Conservation (phyloP, 2,329 filamentous ascomycete genomes). For the Arachnomyces sp. region DNA sequence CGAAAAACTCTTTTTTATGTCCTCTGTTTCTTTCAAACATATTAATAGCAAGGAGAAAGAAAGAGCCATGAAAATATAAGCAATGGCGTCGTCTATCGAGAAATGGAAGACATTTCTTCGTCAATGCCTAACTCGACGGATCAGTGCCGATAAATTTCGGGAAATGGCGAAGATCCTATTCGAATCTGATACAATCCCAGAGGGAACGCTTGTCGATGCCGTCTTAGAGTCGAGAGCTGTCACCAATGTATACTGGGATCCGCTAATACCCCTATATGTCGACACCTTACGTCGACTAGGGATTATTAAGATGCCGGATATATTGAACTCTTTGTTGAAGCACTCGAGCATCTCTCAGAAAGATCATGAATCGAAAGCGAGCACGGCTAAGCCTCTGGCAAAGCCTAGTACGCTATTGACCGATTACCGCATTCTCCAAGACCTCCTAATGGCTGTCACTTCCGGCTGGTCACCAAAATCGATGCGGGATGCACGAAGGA, state of each 20-base stretch:
- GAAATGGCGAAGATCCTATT: slow-evolving; percentile 28
- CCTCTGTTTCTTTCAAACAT: too few relatives aligned
- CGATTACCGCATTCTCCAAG: slow-evolving; percentile 34
- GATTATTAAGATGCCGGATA: slow-evolving; percentile 25
- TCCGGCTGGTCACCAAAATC: slow-evolving; percentile 25
- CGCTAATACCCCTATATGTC: slow-evolving; percentile 34
- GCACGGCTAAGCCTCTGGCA: slow-evolving; percentile 7
- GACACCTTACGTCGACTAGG: slow-evolving; percentile 29
- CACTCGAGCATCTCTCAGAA: slow-evolving; percentile 28
- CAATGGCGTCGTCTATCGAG: too few relatives aligned
- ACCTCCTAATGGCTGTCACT: slow-evolving; percentile 32
- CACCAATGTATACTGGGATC: slow-evolving; percentile 32
- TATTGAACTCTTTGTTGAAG: slow-evolving; percentile 25
- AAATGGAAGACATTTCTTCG: slow-evolving; percentile 10
- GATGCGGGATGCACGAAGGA: slow-evolving; percentile 22
- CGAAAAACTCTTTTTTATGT: slow-evolving; percentile 1
- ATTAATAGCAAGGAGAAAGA: too few relatives aligned
- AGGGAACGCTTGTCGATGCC: slow-evolving; percentile 25
- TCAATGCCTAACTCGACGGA: slow-evolving; percentile 10
- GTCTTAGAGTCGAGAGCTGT: slow-evolving; percentile 26
- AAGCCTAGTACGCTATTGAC: slow-evolving; percentile 29
- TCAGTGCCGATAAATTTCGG: slow-evolving; percentile 26
- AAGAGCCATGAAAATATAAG: too few relatives aligned
- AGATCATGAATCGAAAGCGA: slow-evolving; percentile 5
- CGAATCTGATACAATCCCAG: slow-evolving; percentile 23